Percentiles rank a stretch among this genome's conserved stretches.
Evolutionary conservation across 2,329 filamentous ascomycete species (phyloP).

Genomic region (Plenodomus tracheiphilus): DNA sequence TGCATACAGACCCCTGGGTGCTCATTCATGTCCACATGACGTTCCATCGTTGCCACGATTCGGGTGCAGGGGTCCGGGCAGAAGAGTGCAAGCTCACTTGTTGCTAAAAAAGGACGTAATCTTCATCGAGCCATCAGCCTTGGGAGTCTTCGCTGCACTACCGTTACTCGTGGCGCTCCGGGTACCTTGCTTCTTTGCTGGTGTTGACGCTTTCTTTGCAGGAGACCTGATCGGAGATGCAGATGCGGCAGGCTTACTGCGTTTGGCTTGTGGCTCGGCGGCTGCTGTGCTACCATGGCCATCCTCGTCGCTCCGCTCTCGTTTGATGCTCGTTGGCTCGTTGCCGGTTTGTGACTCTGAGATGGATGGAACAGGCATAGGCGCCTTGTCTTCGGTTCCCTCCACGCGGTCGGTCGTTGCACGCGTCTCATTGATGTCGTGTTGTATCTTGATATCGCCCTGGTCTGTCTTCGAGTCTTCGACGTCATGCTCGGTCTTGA

Average conservation of each 20-base stretch:
- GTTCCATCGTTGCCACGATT: slow-evolving; percentile 18
- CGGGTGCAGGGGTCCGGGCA: slow-evolving; percentile 13
- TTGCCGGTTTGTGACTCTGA: slow-evolving; percentile 11
- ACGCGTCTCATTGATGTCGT: slow-evolving; percentile 47
- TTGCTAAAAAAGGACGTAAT: slow-evolving; percentile 62
- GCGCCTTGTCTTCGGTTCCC: slow-evolving; percentile 57
- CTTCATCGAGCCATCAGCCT: slow-evolving; percentile 57
- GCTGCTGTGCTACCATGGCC: slow-evolving; percentile 35
- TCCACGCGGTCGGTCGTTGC: slow-evolving; percentile 49
- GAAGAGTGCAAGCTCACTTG: slow-evolving; percentile 38
- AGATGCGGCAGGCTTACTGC: slow-evolving; percentile 20
- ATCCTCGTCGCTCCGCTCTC: slow-evolving; percentile 49
- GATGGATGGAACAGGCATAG: slow-evolving; percentile 47
- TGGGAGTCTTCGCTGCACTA: slow-evolving; percentile 49
- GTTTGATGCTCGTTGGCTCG: slow-evolving; percentile 49
- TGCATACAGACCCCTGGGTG: background rate
- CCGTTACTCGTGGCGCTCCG: slow-evolving; percentile 62
- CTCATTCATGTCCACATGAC: slow-evolving; percentile 1
- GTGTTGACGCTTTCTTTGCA: slow-evolving; percentile 23
- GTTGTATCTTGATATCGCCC: slow-evolving; percentile 38
- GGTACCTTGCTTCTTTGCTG: slow-evolving; percentile 48
- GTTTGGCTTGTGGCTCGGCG: slow-evolving; percentile 46
- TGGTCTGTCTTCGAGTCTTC: slow-evolving; percentile 29
- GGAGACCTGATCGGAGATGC: slow-evolving; percentile 28
- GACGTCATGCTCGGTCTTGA: slow-evolving; percentile 29